These are phyloP conservation scores for Cladorrhinum sp. DNA, from an alignment of 2,329 filamentous ascomycete species.

Conservation along the genomic window DNA sequence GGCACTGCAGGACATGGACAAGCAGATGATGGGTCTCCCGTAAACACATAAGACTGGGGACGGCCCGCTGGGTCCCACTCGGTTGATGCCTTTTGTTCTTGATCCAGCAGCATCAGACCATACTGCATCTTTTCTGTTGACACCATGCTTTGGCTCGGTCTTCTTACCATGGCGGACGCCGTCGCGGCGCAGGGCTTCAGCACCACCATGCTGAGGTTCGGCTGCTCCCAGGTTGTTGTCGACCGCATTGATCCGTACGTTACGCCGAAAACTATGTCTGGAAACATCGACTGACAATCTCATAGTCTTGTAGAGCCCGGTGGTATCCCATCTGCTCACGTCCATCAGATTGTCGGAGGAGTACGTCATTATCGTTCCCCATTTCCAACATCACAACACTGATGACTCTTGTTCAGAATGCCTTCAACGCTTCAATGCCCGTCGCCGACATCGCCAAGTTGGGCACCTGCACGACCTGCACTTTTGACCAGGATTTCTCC, in stretches of 20 bases:
- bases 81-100: background rate
- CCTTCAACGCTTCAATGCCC: conserved; percentile 34
- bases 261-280: background rate
- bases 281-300: background rate
- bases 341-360: conserved; percentile 27
- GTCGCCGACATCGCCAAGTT: conserved; percentile 29
- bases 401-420: conserved; percentile 20
- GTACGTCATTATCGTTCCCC: conserved; percentile 12
- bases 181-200: conserved; percentile 21
- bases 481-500: conserved; percentile 41
- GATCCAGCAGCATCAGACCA: background rate
- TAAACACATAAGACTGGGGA: background rate
- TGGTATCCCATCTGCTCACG: conserved; percentile 23
- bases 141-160: conserved; percentile 19
- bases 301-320: conserved; percentile 26
- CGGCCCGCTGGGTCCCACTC: background rate
- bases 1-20: background rate
- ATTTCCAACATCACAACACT: background rate
- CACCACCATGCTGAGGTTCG: conserved; percentile 26
- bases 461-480: conserved; percentile 42
- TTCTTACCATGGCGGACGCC: conserved; percentile 16
- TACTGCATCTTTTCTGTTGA: background rate
- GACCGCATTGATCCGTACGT: background rate
- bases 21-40: background rate
- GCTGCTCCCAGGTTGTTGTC: conserved; percentile 23